Percentiles rank a stretch among this genome's conserved stretches.
phyloP scores from a whole-genome alignment of 1,284 basidiomycete genomes.

The Tausonia pullulans region DNA sequence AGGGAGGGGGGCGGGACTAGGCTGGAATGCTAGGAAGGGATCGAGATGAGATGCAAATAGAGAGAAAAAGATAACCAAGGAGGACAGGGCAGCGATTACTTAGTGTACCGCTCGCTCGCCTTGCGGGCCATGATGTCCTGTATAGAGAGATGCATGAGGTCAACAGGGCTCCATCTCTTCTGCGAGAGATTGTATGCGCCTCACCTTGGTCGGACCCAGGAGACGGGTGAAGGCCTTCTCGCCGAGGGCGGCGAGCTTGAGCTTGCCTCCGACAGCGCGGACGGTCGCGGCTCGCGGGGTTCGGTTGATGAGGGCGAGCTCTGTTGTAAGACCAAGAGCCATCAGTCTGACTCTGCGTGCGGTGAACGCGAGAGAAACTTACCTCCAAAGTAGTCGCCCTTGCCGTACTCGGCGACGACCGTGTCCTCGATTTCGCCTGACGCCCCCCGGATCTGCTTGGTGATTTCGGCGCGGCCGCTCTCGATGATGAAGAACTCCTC shows the following conservation, averaged over 20 bases:
- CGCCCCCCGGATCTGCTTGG: slow-evolving; percentile 55
- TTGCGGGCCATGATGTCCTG: slow-evolving; percentile 37
- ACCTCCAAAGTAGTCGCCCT: slow-evolving; percentile 99
- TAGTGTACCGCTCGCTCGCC: slow-evolving; percentile 32
- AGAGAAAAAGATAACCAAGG: no score
- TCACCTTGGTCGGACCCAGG: slow-evolving; percentile 55
- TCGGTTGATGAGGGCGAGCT: slow-evolving; percentile 70
- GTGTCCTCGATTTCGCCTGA: slow-evolving; percentile 53
- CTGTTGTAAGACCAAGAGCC: slow-evolving; percentile 34
- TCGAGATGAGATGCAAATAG: no score
- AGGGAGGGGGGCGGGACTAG: slow-evolving; percentile 15
- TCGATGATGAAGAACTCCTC: slow-evolving; percentile 97
- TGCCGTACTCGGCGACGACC: slow-evolving; percentile 60
- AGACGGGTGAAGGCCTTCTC: slow-evolving; percentile 89
- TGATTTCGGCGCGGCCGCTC: slow-evolving; percentile 78
- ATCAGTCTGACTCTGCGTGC: neutral
- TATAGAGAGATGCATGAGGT: neutral
- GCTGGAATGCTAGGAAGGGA: no score
- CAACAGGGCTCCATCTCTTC: neutral
- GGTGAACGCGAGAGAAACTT: slow-evolving; percentile 26
- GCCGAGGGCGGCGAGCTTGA: slow-evolving; percentile 87
- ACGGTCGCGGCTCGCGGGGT: slow-evolving; percentile 89
- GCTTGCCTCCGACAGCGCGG: slow-evolving; percentile 51
- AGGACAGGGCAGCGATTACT: no score
- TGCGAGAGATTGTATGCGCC: neutral